These are phyloP conservation scores for Pseudonitzschia delicatissima DNA, from an alignment of 108 stramenopile species.

Conservation along the genomic window DNA sequence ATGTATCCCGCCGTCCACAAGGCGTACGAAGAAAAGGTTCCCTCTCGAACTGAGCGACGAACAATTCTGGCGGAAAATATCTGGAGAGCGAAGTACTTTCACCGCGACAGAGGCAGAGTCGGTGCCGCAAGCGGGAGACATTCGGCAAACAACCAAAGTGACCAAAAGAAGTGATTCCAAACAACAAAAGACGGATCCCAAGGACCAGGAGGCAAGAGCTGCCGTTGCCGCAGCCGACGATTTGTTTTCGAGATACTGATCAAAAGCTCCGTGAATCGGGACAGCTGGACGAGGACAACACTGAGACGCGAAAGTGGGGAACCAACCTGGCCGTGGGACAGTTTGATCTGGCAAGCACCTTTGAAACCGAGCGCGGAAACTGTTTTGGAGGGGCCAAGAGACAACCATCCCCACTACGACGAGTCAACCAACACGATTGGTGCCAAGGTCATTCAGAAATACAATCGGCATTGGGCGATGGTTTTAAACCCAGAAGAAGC, in stretches of 20 bases:
- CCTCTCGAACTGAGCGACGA: conserved; percentile 82
- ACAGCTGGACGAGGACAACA: conserved; percentile 2
- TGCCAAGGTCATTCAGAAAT: conserved; percentile 76
- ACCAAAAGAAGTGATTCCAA: conserved; percentile 26
- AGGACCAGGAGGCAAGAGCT: conserved; percentile 65
- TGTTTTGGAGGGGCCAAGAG: conserved; percentile 57
- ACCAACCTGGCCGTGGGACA: conserved; percentile 74
- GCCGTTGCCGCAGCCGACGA: conserved; percentile 85
- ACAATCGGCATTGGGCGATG: conserved; percentile 89
- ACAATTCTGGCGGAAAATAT: conserved; percentile 91
- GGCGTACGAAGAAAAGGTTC: conserved; percentile 91
- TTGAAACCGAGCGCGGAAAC: conserved; percentile 79
- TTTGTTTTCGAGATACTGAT: conserved; percentile 77
- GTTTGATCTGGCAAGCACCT: conserved; percentile 83
- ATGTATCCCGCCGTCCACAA: conserved; percentile 88
- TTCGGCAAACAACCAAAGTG: conserved; percentile 8
- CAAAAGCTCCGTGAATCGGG: conserved; percentile 42
- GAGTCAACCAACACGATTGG: conserved; percentile 53
- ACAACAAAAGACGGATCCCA: conserved; percentile 23
- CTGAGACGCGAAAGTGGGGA: conserved; percentile 34
- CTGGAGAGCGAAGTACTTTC: conserved; percentile 86
- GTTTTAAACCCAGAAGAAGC: conserved; percentile 81
- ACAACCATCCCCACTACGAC: conserved; percentile 63
- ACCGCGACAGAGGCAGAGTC: conserved; percentile 80
- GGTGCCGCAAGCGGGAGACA: conserved; percentile 47